Evolutionary conservation across 306 rosid species (phyloP).

Genomic region (Lagenaria siceraria): DNA sequence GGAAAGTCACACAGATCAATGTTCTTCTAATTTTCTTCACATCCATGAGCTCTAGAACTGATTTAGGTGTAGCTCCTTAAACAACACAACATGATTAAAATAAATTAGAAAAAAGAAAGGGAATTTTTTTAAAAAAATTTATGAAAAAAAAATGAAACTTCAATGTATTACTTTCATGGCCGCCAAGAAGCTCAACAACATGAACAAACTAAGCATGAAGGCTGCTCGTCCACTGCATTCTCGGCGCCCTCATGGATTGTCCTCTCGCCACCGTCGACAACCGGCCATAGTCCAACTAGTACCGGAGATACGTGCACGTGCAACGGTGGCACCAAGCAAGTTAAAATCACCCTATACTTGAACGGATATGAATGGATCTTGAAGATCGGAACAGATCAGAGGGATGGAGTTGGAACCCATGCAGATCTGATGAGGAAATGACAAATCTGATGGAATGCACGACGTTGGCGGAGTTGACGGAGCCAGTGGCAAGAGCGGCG

Average conservation of each 20-base stretch:
- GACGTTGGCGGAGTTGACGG: no score
- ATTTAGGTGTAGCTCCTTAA: constrained; percentile 1
- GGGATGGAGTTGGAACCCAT: no score
- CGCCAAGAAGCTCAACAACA: constrained; percentile 13
- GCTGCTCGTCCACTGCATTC: constrained; percentile 11
- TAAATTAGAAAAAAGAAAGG: not conserved
- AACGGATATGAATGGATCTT: no score
- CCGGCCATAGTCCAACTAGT: not conserved
- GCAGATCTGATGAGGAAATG: no score
- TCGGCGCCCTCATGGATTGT: not conserved
- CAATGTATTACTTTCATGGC: constrained; percentile 8
- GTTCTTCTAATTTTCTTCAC: no score
- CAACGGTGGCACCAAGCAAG: no score
- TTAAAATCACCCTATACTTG: no score
- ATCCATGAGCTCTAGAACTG: constrained; percentile 2
- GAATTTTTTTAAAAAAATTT: no score
- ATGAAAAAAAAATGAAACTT: not conserved
- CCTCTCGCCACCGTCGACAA: not conserved
- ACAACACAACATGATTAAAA: not conserved
- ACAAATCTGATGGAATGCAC: no score
- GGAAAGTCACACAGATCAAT: no score
- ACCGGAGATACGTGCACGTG: not conserved
- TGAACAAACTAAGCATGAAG: constrained; percentile 11
- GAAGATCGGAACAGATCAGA: no score
- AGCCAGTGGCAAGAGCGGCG: no score